Evolutionary conservation across 1,284 basidiomycete genomes (phyloP), one percentile per base, ranked within the genome.

Genomic region (Cutaneotrichosporon dermatis): DNA sequence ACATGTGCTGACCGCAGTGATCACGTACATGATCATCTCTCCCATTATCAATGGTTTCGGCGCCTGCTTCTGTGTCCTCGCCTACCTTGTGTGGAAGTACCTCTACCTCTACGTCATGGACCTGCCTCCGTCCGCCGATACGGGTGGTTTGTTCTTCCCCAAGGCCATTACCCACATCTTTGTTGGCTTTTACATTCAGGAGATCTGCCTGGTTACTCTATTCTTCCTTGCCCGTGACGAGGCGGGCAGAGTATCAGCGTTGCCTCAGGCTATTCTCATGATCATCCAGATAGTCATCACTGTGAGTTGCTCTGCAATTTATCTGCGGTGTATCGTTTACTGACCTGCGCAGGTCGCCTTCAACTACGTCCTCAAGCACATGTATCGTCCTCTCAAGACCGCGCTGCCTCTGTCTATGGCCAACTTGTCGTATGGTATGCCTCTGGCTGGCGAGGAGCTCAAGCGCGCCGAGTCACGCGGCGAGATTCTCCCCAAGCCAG

Each of bases 31-130:
- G 54, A 84, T 96, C 74, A 95, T 99, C 67, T 88, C 92, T 1
- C 95, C 95, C 0, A 84, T 99, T 71, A 90, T 97, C 79, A 95
- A 92, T 71, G 94, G 94, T 12, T 86, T 99, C 52, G 87, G 91
- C 2, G 85, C 85, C 58, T 82, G 83, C 49, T 86, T 89, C 3
- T 97, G 97, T 82, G 85, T 89, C 76, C 77, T 89, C 45, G 90
- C 92, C 76, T 96, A 89, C 78, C 79, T 86, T 62, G 79, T 92
- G 40, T 94, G 89, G 83, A 97, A 96, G 79, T 95, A 92, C 71
- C 83, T 90, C 34, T 93, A 90, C 82, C 80, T 89, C 51, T 93
- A 86, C 83, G 75, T 77, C 42, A 85, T 88, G 71, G 88, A 92
- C 65, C 87, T 89, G 72, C 85, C 87, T 12, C 78, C 84, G 0